Conservation (phyloP, 1,139 yeast genomes). For the Debaryomyces sp. region DNA sequence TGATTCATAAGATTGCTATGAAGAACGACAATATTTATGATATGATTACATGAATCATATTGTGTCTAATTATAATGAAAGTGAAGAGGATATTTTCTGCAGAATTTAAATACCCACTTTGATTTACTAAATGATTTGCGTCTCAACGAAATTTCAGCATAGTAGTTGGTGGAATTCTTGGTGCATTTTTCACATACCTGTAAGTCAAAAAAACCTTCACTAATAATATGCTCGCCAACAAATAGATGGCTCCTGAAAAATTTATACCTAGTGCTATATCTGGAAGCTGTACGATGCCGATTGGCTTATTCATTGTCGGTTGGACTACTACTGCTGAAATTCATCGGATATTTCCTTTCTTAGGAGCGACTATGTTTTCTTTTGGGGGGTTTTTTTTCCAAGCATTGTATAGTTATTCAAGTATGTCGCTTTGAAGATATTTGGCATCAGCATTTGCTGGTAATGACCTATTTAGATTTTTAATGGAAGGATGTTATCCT, state of each 20-base stretch:
- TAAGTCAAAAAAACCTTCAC: background rate
- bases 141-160: slow-evolving; percentile 8
- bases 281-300: background rate
- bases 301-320: background rate
- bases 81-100: too few species aligned
- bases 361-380: background rate
- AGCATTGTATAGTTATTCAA: background rate
- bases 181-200: background rate
- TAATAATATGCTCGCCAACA: background rate
- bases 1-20: too few species aligned
- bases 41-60: too few species aligned
- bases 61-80: too few species aligned
- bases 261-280: background rate
- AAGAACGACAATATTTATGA: too few species aligned
- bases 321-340: background rate
- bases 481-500: background rate
- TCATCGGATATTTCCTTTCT: background rate
- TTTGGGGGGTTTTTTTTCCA: background rate
- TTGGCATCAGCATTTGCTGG: background rate
- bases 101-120: too few species aligned
- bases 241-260: background rate
- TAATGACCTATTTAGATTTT: background rate
- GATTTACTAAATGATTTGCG: too few species aligned
- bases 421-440: background rate
- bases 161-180: background rate